Evolutionary conservation across 2,329 filamentous ascomycete species (phyloP).

Genomic region (Madurella fahalii): DNA sequence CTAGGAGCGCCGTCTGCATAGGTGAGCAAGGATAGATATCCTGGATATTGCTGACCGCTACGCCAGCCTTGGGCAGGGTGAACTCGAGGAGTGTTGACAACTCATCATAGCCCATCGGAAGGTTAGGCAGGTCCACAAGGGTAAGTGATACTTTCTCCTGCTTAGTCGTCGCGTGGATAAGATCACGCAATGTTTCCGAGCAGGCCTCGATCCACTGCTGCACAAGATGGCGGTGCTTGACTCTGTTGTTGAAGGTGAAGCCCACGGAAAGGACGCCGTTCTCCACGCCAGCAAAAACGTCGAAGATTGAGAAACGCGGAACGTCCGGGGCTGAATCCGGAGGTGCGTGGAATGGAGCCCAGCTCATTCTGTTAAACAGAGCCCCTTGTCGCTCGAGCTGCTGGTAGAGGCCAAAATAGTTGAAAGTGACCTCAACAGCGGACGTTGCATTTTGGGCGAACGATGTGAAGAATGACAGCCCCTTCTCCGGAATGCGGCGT

Average conservation of each 20-base stretch:
- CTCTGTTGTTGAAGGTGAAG: conserved; percentile 5
- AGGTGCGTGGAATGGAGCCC: conserved; percentile 1
- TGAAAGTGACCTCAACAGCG: conserved; percentile 44
- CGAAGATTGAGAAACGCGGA: conserved; percentile 16
- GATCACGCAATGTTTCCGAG: background rate
- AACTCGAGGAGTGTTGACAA: conserved; percentile 14
- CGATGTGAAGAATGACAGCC: conserved; percentile 1
- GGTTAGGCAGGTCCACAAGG: conserved; percentile 31
- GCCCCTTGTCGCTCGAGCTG: conserved; percentile 35
- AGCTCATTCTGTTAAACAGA: conserved; percentile 13
- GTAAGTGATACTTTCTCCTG: conserved; percentile 21
- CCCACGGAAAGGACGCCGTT: conserved; percentile 4
- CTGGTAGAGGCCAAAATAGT: conserved; percentile 43
- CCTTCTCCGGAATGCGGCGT: conserved; percentile 1
- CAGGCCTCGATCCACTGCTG: conserved; percentile 11
- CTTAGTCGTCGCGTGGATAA: background rate
- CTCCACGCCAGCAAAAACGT: conserved; percentile 19
- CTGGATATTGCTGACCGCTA: conserved; percentile 22
- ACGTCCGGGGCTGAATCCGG: conserved; percentile 3
- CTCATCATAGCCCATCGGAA: conserved; percentile 26
- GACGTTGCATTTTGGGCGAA: conserved; percentile 4
- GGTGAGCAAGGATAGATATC: conserved; percentile 36
- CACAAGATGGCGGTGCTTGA: conserved; percentile 10
- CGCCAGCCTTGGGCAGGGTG: conserved; percentile 16
- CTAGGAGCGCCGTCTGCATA: conserved; percentile 33